These are phyloP conservation scores for Hypericum androsaemum DNA, from an alignment of 345 rosid species.

Conservation along the genomic window DNA sequence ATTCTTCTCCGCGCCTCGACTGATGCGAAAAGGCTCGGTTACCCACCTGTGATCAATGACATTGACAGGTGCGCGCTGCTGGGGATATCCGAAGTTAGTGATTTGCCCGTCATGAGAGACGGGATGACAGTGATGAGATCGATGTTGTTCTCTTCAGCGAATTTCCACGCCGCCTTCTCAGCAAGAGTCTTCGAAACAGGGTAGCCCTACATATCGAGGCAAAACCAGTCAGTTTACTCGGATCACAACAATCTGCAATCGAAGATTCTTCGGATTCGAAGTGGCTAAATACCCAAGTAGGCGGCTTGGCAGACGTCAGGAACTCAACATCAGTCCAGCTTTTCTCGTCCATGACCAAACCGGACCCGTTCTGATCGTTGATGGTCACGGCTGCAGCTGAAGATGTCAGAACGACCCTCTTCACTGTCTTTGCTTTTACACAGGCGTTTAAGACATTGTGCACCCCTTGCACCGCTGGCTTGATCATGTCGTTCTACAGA, in stretches of 20 bases:
- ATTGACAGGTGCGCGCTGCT: conserved; percentile 46
- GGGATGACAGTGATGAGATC: conserved; percentile 70
- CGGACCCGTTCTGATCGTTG: conserved; percentile 49
- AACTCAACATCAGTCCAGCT: conserved; percentile 70
- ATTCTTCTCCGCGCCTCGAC: not conserved
- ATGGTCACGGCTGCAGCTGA: conserved; percentile 79
- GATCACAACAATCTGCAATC: not conserved
- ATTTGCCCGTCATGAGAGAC: conserved; percentile 50
- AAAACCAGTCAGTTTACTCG: not conserved
- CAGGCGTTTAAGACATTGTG: conserved; percentile 67
- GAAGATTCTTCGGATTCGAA: not conserved
- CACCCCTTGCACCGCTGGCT: conserved; percentile 80
- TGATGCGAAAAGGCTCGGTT: not conserved
- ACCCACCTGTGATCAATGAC: conserved; percentile 52
- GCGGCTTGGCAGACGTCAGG: conserved; percentile 57
- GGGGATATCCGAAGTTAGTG: conserved; percentile 48
- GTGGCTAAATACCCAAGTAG: conserved; percentile 55
- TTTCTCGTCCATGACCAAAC: conserved; percentile 54
- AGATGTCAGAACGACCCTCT: conserved; percentile 73
- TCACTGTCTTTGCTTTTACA: conserved; percentile 49
- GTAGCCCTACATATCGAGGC: conserved; percentile 56
- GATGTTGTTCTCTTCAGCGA: conserved; percentile 55
- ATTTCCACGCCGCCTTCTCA: conserved; percentile 66
- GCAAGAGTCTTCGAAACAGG: conserved; percentile 60
- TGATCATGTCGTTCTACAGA: conserved; percentile 73